phyloP scores from a whole-genome alignment of 495 filamentous ascomycete genomes.

The Cercophora samala region DNA sequence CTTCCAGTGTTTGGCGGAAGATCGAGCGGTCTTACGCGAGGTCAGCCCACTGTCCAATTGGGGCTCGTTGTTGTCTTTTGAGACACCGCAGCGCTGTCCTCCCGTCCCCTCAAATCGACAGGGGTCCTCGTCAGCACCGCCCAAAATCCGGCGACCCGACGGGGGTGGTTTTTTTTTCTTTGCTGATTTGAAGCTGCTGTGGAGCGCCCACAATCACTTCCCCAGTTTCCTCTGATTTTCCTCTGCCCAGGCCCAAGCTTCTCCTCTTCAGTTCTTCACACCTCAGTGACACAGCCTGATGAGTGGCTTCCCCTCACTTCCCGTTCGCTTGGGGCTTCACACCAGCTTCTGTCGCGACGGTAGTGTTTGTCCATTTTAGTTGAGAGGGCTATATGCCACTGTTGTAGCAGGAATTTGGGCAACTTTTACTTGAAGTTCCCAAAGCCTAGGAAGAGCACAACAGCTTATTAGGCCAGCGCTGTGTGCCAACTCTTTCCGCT shows the following conservation, averaged over 20 bases:
- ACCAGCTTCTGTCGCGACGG: background rate
- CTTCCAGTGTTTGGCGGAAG: constrained; percentile 17
- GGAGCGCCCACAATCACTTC: background rate
- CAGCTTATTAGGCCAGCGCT: no score
- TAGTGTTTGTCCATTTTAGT: background rate
- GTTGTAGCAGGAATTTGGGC: background rate
- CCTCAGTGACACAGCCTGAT: no score
- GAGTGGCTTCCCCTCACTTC: background rate
- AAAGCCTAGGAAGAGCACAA: background rate
- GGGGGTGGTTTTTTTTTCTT: constrained; percentile 1
- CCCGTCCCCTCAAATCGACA: constrained; percentile 15
- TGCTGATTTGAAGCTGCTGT: constrained; percentile 5
- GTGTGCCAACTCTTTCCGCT: no score
- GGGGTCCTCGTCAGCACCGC: constrained; percentile 14
- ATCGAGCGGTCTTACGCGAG: constrained; percentile 19
- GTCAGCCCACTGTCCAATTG: constrained; percentile 19
- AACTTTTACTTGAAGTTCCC: background rate
- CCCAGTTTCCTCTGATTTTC: background rate
- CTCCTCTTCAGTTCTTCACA: background rate
- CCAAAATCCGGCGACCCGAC: background rate
- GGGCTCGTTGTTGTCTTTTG: constrained; percentile 19
- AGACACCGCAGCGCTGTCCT: constrained; percentile 17
- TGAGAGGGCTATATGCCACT: background rate
- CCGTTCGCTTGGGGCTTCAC: background rate
- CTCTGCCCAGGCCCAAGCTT: background rate